Evolutionary conservation across 148 eudicot genomes (phyloP).

Genomic region (Nepenthes mirabilis): DNA sequence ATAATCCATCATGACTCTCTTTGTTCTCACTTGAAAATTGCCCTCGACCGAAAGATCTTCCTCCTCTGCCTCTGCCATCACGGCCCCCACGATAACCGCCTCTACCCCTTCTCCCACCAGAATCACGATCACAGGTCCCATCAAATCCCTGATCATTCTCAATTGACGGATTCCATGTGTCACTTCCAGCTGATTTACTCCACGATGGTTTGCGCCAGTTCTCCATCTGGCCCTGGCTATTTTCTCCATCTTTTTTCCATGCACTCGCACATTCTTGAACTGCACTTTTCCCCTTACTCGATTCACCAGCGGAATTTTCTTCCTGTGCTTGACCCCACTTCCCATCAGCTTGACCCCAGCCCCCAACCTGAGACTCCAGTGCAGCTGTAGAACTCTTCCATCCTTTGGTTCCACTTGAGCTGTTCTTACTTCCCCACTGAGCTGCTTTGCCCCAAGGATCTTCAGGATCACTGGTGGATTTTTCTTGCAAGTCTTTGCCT

Average conservation of each 20-base stretch:
- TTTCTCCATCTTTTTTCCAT: slow-evolving; percentile 10
- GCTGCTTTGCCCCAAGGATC: slow-evolving; percentile 28
- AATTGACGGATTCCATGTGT: slow-evolving; percentile 9
- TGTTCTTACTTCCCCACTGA: slow-evolving; percentile 13
- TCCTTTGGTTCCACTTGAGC: slow-evolving; percentile 15
- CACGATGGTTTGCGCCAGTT: slow-evolving; percentile 9
- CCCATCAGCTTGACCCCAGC: slow-evolving; percentile 17
- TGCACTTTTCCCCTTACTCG: slow-evolving; percentile 11
- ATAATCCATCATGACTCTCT: slow-evolving; percentile 14
- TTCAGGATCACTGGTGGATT: slow-evolving; percentile 11
- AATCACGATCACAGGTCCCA: slow-evolving; percentile 18
- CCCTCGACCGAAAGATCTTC: slow-evolving; percentile 22
- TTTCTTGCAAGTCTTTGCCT: slow-evolving; percentile 6
- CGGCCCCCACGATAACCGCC: slow-evolving; percentile 18
- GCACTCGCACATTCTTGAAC: slow-evolving; percentile 5
- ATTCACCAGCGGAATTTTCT: slow-evolving; percentile 2
- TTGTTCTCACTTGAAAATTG: slow-evolving; percentile 14
- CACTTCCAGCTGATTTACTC: slow-evolving; percentile 12
- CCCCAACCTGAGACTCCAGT: slow-evolving; percentile 16
- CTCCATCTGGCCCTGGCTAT: slow-evolving; percentile 2
- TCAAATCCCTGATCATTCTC: slow-evolving; percentile 17
- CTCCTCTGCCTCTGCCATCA: slow-evolving; percentile 17
- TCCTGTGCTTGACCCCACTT: slow-evolving; percentile 11
- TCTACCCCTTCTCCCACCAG: slow-evolving; percentile 33
- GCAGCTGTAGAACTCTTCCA: slow-evolving; percentile 26